Base-by-base conservation (phyloP, 75 land plant genomes). In the Larix kaempferi region DNA sequence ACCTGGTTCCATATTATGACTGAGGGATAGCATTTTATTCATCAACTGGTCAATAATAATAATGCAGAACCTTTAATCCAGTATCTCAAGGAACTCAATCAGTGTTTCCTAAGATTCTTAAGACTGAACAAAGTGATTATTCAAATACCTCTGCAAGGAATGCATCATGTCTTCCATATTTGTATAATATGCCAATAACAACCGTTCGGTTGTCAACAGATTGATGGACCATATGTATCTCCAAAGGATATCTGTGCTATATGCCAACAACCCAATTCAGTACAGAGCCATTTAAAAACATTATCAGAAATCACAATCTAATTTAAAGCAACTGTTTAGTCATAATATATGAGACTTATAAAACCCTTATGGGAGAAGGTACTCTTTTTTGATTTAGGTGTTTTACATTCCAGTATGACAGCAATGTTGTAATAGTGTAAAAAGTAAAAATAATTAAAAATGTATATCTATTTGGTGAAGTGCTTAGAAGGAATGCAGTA, bases 171-270 rank as follows among this genome's bases (percentile, higher is more conserved):
- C 79, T 82, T 59, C 86, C 86, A 73, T 75, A 49, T 52, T 62
- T 63, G 73, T 84, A 84, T 55, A 84, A 37, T 15, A 79, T 74
- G 14, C 82, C 88, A 73, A 80, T 58, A 26, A 86, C 82, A 3
- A 72, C 79, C 2, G 74, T 63, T 63, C 80, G 63, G 37, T 74
- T 74, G 21, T 78, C 62, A 12, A 44, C 7, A 62, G 80, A 84
- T 57, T 55, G 13, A 39, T 86, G 88, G 23, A 86, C 88, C 56
- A 84, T 13, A 54, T 86, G 88, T 5, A 84, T 65, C 62, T 86
- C 88, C 69, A 84, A 17, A 0, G 74, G 59, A 64, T 80, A 84
- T 19, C 84, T 86, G 74, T 2, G 21, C 17, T 26, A 74, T 22
- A 26, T 49, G 52, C 52, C 11, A 49, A 49, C 52, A 49, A 8